Evolutionary conservation across 1,284 basidiomycete species (phyloP), one percentile per base, ranked within the genome.

Genomic region (Neotropicomus parvogracilis): DNA sequence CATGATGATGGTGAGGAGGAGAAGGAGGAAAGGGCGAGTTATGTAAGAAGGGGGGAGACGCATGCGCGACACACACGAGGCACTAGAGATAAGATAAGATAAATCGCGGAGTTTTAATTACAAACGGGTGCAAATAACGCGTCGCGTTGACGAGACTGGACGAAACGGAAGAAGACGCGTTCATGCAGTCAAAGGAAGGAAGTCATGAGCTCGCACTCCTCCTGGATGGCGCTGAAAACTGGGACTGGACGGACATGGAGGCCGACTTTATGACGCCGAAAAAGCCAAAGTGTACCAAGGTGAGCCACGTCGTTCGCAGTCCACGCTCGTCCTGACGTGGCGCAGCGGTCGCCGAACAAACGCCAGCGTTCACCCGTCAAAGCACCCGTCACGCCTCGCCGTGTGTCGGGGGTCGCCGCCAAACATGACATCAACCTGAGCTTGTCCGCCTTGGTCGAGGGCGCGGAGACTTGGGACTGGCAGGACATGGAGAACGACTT

Each of bases 401-500:
- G 50, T 13, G 11, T 40, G 3, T 40, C 48, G 20, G 41, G 40
- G 14, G 5, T 24, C 12, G 36, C 26, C 6, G 5, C 21, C 0
- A 48, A 46, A 6, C 40, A 45, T 7, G 46, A 37, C 8, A 28
- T 16, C 13, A 53, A 66, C 46, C 39, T 66, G 35, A 62, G 65
- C 38, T 28, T 72, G 8, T 59, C 60, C 1, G 58, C 56, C 4
- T 67, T 78, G 16, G 53, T 75, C 12, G 71, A 71, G 3, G 75
- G 75, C 0, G 75, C 70, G 1, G 74, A 74, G 43, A 68, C 69
- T 24, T 78, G 76, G 77, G 73, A 78, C 51, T 78, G 76, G 78
- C 62, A 71, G 32, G 75, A 75, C 44, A 71, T 76, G 70, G 66
- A 71, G 46, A 65, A 58, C 3, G 74, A 75, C 35, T 69, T 69